Conservation (phyloP, 345 rosid genomes). For the Raphanus raphanistrum region DNA sequence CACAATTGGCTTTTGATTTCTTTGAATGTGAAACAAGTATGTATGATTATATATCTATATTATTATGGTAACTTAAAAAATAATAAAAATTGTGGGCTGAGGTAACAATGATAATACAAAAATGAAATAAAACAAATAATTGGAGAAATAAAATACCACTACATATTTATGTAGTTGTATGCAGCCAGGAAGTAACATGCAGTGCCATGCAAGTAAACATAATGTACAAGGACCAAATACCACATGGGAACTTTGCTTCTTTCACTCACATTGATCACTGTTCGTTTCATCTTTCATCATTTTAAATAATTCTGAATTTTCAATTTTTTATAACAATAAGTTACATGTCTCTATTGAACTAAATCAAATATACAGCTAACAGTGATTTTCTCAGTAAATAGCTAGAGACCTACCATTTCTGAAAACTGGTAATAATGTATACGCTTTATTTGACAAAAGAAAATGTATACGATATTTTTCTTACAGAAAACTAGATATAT, state of each 20-base stretch:
- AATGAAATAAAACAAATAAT: not conserved
- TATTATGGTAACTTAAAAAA: constrained; percentile 34
- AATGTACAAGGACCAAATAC: constrained; percentile 29
- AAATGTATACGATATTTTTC: not conserved
- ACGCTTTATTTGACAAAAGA: not conserved
- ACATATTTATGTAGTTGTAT: constrained; percentile 31
- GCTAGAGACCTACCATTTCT: not conserved
- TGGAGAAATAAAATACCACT: not conserved
- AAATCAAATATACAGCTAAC: not conserved
- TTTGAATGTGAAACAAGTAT: constrained; percentile 36
- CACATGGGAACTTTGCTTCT: constrained; percentile 43
- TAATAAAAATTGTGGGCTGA: constrained; percentile 9
- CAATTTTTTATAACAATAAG: not conserved
- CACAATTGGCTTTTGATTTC: constrained; percentile 23
- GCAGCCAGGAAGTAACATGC: constrained; percentile 38
- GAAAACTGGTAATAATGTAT: not conserved
- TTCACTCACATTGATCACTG: constrained; percentile 33
- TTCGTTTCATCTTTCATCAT: constrained; percentile 37
- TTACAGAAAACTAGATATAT: not conserved
- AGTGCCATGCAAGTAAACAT: constrained; percentile 41
- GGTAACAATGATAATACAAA: not conserved
- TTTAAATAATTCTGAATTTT: constrained; percentile 18
- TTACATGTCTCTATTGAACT: not conserved
- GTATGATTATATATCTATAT: constrained; percentile 25
- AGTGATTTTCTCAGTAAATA: not conserved